phyloP scores from a whole-genome alignment of 2,329 filamentous ascomycete genomes.

The Calonectria montana region DNA sequence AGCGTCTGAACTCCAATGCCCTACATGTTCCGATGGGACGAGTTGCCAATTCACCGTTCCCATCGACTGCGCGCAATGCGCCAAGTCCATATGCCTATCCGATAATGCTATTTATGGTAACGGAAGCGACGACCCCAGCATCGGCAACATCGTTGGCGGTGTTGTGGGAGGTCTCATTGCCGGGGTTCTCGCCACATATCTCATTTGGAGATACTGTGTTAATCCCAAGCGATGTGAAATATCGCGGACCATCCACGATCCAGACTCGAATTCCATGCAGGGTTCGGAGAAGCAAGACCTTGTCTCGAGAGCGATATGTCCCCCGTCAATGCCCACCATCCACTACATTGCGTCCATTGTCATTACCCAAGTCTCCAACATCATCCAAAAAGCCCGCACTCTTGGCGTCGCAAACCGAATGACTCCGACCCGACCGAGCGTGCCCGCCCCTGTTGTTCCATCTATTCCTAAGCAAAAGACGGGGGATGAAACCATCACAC shows the following conservation, averaged over 20 bases:
- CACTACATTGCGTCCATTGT: slow-evolving; percentile 95
- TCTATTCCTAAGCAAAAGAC: slow-evolving; percentile 82
- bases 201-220: slow-evolving; percentile 90
- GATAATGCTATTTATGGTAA: slow-evolving; percentile 32
- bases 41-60: slow-evolving; percentile 60
- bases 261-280: slow-evolving; percentile 60
- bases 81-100: slow-evolving; percentile 58
- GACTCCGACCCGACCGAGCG: slow-evolving; percentile 80
- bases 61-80: slow-evolving; percentile 59
- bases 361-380: slow-evolving; percentile 94
- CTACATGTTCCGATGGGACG: slow-evolving; percentile 54
- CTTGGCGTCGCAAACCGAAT: slow-evolving; percentile 96
- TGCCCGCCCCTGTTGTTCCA: slow-evolving; percentile 89
- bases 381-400: slow-evolving; percentile 99
- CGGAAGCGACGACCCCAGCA: slow-evolving; percentile 66
- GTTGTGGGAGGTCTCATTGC: slow-evolving; percentile 86
- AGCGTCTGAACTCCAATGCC: slow-evolving; percentile 55
- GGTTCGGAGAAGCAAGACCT: slow-evolving; percentile 60
- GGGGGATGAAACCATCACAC: slow-evolving; percentile 55
- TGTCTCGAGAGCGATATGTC: slow-evolving; percentile 55
- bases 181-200: slow-evolving; percentile 79
- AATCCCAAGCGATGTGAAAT: slow-evolving; percentile 78
- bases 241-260: slow-evolving; percentile 65
- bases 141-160: slow-evolving; percentile 90
- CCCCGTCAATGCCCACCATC: slow-evolving; percentile 86